Percentiles rank a stretch among this genome's conserved stretches.
phyloP scores from a whole-genome alignment of 352 stramenopile genomes.

The Blastocystis sp. region DNA sequence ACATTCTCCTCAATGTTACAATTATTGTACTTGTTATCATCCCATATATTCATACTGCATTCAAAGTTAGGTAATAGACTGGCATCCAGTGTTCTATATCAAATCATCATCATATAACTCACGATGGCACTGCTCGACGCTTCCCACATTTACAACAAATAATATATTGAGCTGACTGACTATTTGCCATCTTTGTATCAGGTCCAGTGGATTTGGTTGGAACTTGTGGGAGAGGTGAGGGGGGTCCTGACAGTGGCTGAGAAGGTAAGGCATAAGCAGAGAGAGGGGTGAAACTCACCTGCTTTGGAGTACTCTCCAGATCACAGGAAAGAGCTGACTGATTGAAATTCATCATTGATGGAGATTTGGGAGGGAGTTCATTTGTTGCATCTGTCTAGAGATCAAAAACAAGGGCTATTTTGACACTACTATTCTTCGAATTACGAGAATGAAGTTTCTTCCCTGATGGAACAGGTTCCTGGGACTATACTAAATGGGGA shows the following conservation, averaged over 20 bases:
- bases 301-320: conserved; percentile 8
- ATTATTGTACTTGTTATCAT: conserved; percentile 64
- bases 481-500: neutral
- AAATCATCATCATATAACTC: neutral
- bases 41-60: conserved; percentile 65
- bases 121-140: conserved; percentile 45
- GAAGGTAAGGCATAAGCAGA: neutral
- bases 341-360: neutral
- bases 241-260: neutral
- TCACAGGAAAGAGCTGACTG: neutral
- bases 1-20: conserved; percentile 51
- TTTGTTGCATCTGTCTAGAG: neutral
- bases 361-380: neutral
- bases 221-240: neutral
- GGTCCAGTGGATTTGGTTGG: neutral
- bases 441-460: conserved; percentile 44
- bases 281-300: neutral
- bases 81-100: conserved; percentile 41
- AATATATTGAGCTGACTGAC: conserved; percentile 46
- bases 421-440: neutral
- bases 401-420: neutral
- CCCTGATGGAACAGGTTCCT: neutral
- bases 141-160: conserved; percentile 59
- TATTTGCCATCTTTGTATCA: neutral
- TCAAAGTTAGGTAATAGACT: conserved; percentile 47